Percentiles rank a stretch among this genome's conserved stretches.
Evolutionary conservation across 306 rosid genomes (phyloP).

Genomic region (Mimosa bimucronata): DNA sequence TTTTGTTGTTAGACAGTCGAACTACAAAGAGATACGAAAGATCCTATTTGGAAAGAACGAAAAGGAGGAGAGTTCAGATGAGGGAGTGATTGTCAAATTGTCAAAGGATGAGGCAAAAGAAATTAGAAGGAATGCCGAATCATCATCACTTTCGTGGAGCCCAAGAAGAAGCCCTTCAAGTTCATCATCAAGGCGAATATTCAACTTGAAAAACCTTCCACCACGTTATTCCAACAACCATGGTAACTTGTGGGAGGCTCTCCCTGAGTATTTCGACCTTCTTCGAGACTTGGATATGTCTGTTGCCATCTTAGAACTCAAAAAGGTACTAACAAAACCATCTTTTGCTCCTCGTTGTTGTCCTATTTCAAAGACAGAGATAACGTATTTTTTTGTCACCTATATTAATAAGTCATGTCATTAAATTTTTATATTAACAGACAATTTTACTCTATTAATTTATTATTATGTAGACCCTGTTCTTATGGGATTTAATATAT

Average conservation of each 20-base stretch:
- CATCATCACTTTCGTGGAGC: not conserved
- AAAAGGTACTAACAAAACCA: conserved; percentile 17
- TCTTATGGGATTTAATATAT: no score
- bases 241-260: conserved; percentile 40
- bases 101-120: conserved; percentile 32
- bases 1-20: not conserved
- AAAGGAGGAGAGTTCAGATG: not conserved
- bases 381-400: no score
- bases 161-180: not conserved
- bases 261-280: conserved; percentile 1
- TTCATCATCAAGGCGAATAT: conserved; percentile 15
- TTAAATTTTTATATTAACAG: no score
- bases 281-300: conserved; percentile 25
- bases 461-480: no score
- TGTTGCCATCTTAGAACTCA: not conserved
- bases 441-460: no score
- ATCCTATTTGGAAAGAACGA: not conserved
- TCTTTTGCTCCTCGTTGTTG: no score
- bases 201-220: conserved; percentile 21
- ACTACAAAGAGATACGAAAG: conserved; percentile 30
- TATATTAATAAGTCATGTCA: no score
- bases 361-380: no score
- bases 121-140: conserved; percentile 23
- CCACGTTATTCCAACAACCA: conserved; percentile 35
- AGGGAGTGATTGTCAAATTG: conserved; percentile 31